Conservation (phyloP, 768 basidiomycete genomes). For the Termitomyces sp. region DNA sequence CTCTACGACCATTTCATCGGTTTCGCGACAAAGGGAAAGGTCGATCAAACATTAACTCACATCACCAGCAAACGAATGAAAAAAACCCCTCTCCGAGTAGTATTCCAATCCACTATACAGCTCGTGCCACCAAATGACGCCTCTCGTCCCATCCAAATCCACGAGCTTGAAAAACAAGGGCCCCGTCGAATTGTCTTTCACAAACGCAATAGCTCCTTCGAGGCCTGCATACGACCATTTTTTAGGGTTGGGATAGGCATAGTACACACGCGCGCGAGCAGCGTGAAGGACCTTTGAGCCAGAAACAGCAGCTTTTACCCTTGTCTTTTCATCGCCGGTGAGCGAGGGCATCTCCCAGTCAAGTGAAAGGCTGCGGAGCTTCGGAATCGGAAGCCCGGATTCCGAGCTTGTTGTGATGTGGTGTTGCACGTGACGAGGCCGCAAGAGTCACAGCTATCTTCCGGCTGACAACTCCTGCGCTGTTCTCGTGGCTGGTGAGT, state of each 20-base stretch:
- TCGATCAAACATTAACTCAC: conserved; percentile 41
- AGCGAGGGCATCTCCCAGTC: conserved; percentile 32
- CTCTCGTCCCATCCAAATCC: conserved; percentile 78
- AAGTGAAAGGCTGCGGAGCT: background rate
- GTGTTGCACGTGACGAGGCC: background rate
- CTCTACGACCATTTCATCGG: background rate
- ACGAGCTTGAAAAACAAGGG: conserved; percentile 70
- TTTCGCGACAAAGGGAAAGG: background rate
- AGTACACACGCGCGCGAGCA: conserved; percentile 85
- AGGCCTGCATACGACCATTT: conserved; percentile 87
- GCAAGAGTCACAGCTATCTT: too few relatives aligned
- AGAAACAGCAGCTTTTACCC: conserved; percentile 61
- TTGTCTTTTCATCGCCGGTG: conserved; percentile 68
- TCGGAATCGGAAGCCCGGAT: background rate
- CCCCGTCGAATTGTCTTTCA: conserved; percentile 51
- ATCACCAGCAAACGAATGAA: conserved; percentile 90
- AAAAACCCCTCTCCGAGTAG: conserved; percentile 79
- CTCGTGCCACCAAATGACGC: conserved; percentile 92
- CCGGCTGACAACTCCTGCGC: too few relatives aligned
- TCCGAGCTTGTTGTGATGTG: too few relatives aligned
- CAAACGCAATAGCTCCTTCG: conserved; percentile 79
- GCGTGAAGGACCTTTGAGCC: conserved; percentile 71
- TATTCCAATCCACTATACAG: conserved; percentile 80
- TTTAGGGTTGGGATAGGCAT: conserved; percentile 69
- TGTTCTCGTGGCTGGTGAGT: too few relatives aligned